Evolutionary conservation across 1,284 basidiomycete species (phyloP).

Genomic region (Fereydounia khargensis): DNA sequence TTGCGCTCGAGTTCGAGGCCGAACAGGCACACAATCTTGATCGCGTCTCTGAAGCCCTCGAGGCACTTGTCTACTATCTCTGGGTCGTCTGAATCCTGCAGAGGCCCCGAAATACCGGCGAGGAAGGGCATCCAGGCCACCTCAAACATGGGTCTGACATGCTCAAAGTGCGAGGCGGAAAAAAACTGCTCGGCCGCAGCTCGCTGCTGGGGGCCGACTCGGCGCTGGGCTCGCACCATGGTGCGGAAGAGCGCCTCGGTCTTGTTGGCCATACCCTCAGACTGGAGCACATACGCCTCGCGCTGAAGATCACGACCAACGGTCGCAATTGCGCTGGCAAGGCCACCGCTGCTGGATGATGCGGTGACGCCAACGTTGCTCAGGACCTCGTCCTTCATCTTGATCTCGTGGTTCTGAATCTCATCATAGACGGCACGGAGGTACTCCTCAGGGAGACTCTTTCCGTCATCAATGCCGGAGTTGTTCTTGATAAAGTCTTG

Average conservation of each 20-base stretch:
- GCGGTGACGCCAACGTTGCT: constrained; percentile 13
- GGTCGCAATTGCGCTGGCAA: constrained; percentile 51
- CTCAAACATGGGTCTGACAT: constrained; percentile 57
- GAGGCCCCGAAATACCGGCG: constrained; percentile 52
- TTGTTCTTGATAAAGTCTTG: constrained; percentile 57
- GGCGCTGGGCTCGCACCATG: constrained; percentile 55
- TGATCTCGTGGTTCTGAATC: constrained; percentile 56
- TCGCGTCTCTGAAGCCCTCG: constrained; percentile 53
- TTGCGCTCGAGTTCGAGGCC: constrained; percentile 56
- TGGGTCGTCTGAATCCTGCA: constrained; percentile 53
- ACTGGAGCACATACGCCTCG: constrained; percentile 55
- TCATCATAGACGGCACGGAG: constrained; percentile 50
- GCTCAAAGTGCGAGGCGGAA: constrained; percentile 56
- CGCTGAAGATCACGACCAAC: constrained; percentile 54
- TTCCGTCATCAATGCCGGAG: constrained; percentile 55
- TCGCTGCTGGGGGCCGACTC: constrained; percentile 45
- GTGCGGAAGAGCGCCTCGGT: constrained; percentile 57
- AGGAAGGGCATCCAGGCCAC: constrained; percentile 58
- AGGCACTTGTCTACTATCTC: constrained; percentile 50
- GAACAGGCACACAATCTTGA: constrained; percentile 56
- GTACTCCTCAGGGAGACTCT: constrained; percentile 52
- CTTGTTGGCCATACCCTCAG: constrained; percentile 56
- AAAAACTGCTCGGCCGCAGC: constrained; percentile 55
- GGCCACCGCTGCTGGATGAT: constrained; percentile 22
- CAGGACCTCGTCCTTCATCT: constrained; percentile 56